phyloP scores from a whole-genome alignment of 805 yeast genomes.

The Babjeviella inositovora region DNA sequence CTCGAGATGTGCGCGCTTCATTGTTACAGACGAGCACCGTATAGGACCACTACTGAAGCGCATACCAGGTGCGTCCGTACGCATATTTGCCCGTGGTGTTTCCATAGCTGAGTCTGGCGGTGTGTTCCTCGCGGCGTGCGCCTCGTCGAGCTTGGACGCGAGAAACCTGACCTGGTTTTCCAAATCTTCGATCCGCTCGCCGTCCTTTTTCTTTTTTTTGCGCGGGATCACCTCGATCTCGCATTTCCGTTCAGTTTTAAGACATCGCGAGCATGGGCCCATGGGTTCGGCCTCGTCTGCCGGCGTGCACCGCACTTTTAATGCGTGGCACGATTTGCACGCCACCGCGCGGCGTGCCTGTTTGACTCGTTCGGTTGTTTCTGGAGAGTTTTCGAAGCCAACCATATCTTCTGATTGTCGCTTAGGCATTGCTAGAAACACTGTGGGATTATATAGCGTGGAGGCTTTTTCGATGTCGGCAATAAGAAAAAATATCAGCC shows the following conservation, averaged over 20 bases:
- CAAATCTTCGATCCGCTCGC: slow-evolving; percentile 4
- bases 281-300: slow-evolving; percentile 36
- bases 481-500: too few relatives aligned
- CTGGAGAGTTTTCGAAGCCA: too few relatives aligned
- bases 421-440: too few relatives aligned
- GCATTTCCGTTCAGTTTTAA: slow-evolving; percentile 46
- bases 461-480: too few relatives aligned
- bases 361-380: too few relatives aligned
- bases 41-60: slow-evolving; percentile 1
- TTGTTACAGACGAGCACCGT: slow-evolving; percentile 1
- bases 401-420: too few relatives aligned
- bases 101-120: neutral
- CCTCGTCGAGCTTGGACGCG: neutral
- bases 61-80: slow-evolving; percentile 2
- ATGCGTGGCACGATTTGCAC: slow-evolving; percentile 61
- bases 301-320: slow-evolving; percentile 78
- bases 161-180: slow-evolving; percentile 5
- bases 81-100: neutral
- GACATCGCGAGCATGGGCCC: slow-evolving; percentile 63
- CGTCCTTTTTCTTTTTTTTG: slow-evolving; percentile 2
- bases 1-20: slow-evolving; percentile 12
- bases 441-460: too few relatives aligned
- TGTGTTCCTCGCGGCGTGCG: too few relatives aligned
- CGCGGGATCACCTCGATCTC: slow-evolving; percentile 27
- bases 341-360: slow-evolving; percentile 34